Evolutionary conservation across 1,284 basidiomycete species (phyloP).

Genomic region (Fomitopsis pinicola): DNA sequence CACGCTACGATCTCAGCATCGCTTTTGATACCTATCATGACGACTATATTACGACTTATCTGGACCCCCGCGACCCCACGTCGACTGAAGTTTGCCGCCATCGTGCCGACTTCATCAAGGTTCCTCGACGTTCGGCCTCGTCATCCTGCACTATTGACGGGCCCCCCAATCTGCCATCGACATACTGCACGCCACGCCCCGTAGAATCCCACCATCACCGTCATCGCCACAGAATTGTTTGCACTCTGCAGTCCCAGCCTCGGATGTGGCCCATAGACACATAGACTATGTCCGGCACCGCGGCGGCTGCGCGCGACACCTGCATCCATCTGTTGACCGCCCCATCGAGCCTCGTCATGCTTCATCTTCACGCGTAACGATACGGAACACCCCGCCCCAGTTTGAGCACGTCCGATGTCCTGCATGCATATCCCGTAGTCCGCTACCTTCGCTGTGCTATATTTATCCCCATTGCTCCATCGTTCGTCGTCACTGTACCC

Average conservation of each 20-base stretch:
- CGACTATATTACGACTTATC: not conserved
- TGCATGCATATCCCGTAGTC: conserved; percentile 8
- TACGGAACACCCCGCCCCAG: not conserved
- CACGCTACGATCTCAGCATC: not conserved
- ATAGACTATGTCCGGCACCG: not conserved
- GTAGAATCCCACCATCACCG: not conserved
- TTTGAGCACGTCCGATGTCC: not conserved
- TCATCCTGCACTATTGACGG: not conserved
- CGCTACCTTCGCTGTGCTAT: conserved; percentile 1
- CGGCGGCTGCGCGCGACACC: not conserved
- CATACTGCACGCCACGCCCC: not conserved
- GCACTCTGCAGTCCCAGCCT: not conserved
- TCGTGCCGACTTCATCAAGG: not conserved
- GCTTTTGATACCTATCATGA: conserved; percentile 1
- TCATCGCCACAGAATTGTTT: not conserved
- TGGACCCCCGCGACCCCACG: not conserved
- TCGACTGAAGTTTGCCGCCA: not conserved
- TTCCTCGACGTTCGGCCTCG: not conserved
- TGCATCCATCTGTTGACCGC: not conserved
- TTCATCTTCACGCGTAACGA: conserved; percentile 1
- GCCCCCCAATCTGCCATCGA: not conserved
- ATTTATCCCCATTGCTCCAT: conserved; percentile 3
- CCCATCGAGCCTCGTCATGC: conserved; percentile 1
- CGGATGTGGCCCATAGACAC: not conserved
- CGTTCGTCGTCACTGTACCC: not conserved